Base-by-base conservation (phyloP, 139 green algal genomes). In the Closterium sp. region DNA sequence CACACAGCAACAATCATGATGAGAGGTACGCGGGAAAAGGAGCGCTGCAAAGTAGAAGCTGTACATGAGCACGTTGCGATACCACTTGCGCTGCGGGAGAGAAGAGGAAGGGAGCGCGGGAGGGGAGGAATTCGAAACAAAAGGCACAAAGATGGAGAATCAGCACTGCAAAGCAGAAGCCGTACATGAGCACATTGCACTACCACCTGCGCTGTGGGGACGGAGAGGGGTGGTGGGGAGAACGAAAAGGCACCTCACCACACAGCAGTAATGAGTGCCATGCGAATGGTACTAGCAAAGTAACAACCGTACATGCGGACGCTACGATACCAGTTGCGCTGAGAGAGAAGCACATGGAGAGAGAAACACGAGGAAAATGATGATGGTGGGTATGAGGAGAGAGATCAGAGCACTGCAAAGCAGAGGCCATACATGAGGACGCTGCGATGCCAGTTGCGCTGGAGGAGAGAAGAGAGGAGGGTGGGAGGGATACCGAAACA, bases 291-390 rank as follows among this genome's bases (percentile, higher is more conserved):
- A 86, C 9, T 86, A 6, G 89, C 5, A 10, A 70, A 90, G 50
- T 94, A 88, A 73, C 92, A 94, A 31, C 91, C 91, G 32, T 62
- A 31, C 86, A 91, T 94, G 22, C 92, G n/a, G 3, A 92, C 27
- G 10, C 92, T 94, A 7, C 91, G n/a, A 28, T 94, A 94, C 91
- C 91, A 94, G 21, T 91, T 91, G n/a, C 91, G 62, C 91, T 94
- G 87, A 88, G 34, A 21, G 6, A 6, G 9, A 73, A 6, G 29
- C 92, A 38, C 5, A 91, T 87, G 88, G 6, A 91, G 5, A n/a
- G n/a, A n/a, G n/a, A n/a, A n/a, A n/a, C n/a, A n/a, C n/a, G n/a
- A n/a, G n/a, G n/a, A n/a, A n/a, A 7, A 42, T 5, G 7, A 38
- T 5, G 6, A 90, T 31, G 31, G 32, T 13, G n/a, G 88, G n/a